phyloP scores from a whole-genome alignment of 176 grass and related monocot species.

The Ensete ventricosum region DNA sequence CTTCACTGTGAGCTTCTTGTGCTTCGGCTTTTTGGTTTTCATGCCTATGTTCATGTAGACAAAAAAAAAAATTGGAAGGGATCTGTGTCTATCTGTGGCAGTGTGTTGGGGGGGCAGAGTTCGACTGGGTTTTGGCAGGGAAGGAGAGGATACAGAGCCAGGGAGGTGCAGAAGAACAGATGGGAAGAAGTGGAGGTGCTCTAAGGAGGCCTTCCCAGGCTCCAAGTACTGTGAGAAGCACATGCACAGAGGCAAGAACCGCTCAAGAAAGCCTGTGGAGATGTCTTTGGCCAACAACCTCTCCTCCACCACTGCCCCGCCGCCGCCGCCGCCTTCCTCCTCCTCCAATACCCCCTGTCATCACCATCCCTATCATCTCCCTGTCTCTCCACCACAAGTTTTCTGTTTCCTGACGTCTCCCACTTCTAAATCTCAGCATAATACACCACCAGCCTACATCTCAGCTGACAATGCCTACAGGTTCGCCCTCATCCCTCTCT shows the following conservation, averaged over 20 bases:
- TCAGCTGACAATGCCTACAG: constrained; percentile 31
- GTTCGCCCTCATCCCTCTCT: constrained; percentile 2
- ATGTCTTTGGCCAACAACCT: constrained; percentile 65
- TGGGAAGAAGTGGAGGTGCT: constrained; percentile 96
- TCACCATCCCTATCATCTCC: constrained; percentile 4
- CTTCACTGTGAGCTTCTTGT: no score
- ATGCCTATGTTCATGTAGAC: background rate
- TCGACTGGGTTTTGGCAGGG: constrained; percentile 64
- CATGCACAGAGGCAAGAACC: constrained; percentile 99
- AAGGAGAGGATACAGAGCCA: constrained; percentile 84
- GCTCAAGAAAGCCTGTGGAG: constrained; percentile 99
- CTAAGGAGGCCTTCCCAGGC: constrained; percentile 83
- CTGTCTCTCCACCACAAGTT: constrained; percentile 20
- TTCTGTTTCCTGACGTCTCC: constrained; percentile 45
- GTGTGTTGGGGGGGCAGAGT: constrained; percentile 86
- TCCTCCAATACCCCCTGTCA: background rate
- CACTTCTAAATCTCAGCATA: constrained; percentile 22
- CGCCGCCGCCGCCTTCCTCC: constrained; percentile 11
- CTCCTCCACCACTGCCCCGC: constrained; percentile 21
- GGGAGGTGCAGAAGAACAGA: constrained; percentile 79
- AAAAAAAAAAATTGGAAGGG: no score
- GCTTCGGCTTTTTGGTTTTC: background rate
- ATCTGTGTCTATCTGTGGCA: constrained; percentile 1
- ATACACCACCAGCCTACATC: constrained; percentile 34
- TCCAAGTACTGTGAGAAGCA: constrained; percentile 98